A percentile compares a stretch with the other conserved stretches of the same genome.
Conservation (phyloP, 352 stramenopile genomes). For the Globisporangium uncinulatum region DNA sequence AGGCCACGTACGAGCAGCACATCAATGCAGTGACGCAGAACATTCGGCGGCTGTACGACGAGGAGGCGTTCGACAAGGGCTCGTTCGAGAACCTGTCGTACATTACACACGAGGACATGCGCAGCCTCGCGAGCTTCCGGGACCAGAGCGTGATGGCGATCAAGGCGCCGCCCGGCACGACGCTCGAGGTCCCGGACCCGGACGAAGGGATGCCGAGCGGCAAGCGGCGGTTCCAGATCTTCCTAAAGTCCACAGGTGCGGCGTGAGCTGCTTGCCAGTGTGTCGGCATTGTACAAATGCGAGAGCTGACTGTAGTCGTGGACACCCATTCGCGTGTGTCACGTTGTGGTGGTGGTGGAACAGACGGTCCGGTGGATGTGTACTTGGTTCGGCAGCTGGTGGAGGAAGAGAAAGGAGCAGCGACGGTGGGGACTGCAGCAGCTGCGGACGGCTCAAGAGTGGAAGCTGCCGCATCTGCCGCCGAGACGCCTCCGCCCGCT, state of each 20-base stretch:
- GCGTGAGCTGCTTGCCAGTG: neutral
- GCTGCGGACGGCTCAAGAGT: neutral
- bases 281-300: neutral
- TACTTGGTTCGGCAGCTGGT: slow-evolving; percentile 78
- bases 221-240: slow-evolving; percentile 92
- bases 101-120: slow-evolving; percentile 87
- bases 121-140: slow-evolving; percentile 71
- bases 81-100: slow-evolving; percentile 80
- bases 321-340: neutral
- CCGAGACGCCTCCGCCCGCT: slow-evolving; percentile 18
- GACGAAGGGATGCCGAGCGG: slow-evolving; percentile 91
- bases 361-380: slow-evolving; percentile 86
- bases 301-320: neutral
- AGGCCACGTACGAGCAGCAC: slow-evolving; percentile 78
- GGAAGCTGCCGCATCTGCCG: slow-evolving; percentile 12
- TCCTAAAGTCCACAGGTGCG: slow-evolving; percentile 85
- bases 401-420: slow-evolving; percentile 29
- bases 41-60: slow-evolving; percentile 80
- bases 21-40: slow-evolving; percentile 79
- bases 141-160: slow-evolving; percentile 93
- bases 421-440: slow-evolving; percentile 5
- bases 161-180: slow-evolving; percentile 90
- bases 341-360: neutral
- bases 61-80: slow-evolving; percentile 73
- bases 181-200: slow-evolving; percentile 92